Conservation (phyloP, 495 filamentous ascomycete species). For the Bacidia rubella region DNA sequence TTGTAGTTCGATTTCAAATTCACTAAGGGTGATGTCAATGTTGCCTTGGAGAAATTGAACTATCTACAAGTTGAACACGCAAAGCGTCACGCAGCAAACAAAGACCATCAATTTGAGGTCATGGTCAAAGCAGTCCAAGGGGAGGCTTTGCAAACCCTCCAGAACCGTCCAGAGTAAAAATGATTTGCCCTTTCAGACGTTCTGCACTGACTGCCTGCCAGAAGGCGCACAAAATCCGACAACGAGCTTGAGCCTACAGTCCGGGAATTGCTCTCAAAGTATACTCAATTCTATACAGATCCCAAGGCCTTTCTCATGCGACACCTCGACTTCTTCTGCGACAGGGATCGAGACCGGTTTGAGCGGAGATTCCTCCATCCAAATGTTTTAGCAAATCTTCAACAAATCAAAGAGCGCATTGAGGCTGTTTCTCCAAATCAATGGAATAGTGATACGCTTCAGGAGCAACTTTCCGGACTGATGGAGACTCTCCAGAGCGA, state of each 20-base stretch:
- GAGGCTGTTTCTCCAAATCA: slow-evolving; percentile 12
- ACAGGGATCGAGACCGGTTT: slow-evolving; percentile 18
- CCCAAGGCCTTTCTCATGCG: slow-evolving; percentile 42
- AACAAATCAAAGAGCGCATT: neutral
- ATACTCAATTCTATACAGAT: slow-evolving; percentile 48
- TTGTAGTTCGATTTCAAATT: slow-evolving; percentile 62
- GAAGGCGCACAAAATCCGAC: neutral
- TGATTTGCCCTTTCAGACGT: neutral
- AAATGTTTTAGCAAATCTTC: neutral
- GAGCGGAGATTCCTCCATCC: neutral
- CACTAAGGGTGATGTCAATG: slow-evolving; percentile 77
- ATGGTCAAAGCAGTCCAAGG: slow-evolving; percentile 31
- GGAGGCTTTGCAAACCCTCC: slow-evolving; percentile 21
- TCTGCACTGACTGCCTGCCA: neutral
- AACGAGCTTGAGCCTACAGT: neutral
- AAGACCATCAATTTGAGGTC: slow-evolving; percentile 30
- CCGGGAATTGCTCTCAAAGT: neutral
- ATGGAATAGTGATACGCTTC: slow-evolving; percentile 12
- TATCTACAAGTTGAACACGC: slow-evolving; percentile 69
- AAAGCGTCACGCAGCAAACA: slow-evolving; percentile 25
- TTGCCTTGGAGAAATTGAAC: slow-evolving; percentile 65
- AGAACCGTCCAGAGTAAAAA: slow-evolving; percentile 23
- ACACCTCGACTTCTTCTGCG: slow-evolving; percentile 51
- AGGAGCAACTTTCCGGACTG: slow-evolving; percentile 3
- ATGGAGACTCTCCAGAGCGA: neutral